These are phyloP conservation scores for Thelephora terrestris DNA, from an alignment of 1,284 basidiomycete genomes.

Conservation along the genomic window DNA sequence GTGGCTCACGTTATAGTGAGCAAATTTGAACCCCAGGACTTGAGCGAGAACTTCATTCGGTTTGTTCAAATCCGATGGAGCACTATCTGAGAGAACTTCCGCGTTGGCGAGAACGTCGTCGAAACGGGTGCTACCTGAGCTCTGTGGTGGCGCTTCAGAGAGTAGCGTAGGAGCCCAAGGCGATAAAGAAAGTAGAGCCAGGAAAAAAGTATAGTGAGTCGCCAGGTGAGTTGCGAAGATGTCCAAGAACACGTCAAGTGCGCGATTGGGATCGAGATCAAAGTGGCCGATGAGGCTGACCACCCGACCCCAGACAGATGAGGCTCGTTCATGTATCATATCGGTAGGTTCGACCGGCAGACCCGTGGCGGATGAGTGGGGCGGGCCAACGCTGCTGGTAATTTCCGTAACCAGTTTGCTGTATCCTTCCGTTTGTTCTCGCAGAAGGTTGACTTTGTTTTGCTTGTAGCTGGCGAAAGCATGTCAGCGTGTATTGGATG, in stretches of 20 bases:
- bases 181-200: conserved; percentile 76
- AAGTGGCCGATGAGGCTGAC: conserved; percentile 92
- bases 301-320: conserved; percentile 76
- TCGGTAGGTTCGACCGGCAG: conserved; percentile 48
- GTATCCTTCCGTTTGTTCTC: conserved; percentile 97
- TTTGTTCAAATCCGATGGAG: conserved; percentile 1
- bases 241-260: conserved; percentile 90
- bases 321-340: conserved; percentile 54
- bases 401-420: conserved; percentile 85
- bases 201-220: conserved; percentile 87
- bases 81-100: conserved; percentile 23
- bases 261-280: conserved; percentile 90
- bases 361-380: conserved; percentile 53
- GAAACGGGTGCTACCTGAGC: conserved; percentile 30
- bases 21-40: conserved; percentile 94
- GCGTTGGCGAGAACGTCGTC: conserved; percentile 55
- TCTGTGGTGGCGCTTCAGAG: conserved; percentile 13
- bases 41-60: conserved; percentile 63
- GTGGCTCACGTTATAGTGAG: conserved; percentile 68
- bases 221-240: conserved; percentile 77
- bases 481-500: conserved; percentile 2
- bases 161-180: conserved; percentile 48
- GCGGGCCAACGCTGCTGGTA: conserved; percentile 66
- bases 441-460: conserved; percentile 94
- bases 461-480: conserved; percentile 75